These are phyloP conservation scores for Cladophialophora carrionii DNA, from an alignment of 2,329 filamentous ascomycete genomes.

Conservation along the genomic window DNA sequence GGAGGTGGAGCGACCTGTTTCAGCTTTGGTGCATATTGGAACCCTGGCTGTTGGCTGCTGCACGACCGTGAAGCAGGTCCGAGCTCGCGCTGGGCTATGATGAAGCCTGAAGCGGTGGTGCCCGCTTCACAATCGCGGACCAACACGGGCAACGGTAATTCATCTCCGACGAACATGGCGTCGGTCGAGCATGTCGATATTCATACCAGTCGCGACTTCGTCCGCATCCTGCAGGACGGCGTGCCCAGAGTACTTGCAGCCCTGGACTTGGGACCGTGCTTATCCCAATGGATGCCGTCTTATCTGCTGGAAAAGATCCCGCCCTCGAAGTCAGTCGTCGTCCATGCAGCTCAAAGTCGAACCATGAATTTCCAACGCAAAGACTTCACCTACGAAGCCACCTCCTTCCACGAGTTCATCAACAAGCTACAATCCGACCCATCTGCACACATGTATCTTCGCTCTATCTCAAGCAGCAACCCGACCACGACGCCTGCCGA, in stretches of 20 bases:
- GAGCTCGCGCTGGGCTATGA: conserved; percentile 43
- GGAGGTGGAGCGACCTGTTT: conserved; percentile 88
- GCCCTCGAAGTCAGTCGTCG: conserved; percentile 64
- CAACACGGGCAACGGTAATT: background rate
- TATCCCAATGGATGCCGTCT: conserved; percentile 66
- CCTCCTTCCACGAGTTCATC: conserved; percentile 66
- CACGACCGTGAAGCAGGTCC: conserved; percentile 39
- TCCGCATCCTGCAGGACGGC: conserved; percentile 59
- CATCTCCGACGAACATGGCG: background rate
- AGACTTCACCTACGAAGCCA: conserved; percentile 77
- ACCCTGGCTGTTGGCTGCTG: conserved; percentile 61
- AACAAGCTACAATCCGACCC: conserved; percentile 58
- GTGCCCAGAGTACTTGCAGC: conserved; percentile 68
- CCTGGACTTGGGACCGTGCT: conserved; percentile 69
- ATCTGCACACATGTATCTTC: conserved; percentile 72
- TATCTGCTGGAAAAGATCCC: conserved; percentile 69
- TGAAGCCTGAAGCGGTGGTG: conserved; percentile 34
- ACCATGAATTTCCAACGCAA: conserved; percentile 81
- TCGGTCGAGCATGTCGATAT: conserved; percentile 25
- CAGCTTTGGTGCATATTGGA: conserved; percentile 87
- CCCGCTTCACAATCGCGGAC: conserved; percentile 16
- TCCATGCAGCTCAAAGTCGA: conserved; percentile 69
- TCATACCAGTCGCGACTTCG: conserved; percentile 51
- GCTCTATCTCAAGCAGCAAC: conserved; percentile 70
- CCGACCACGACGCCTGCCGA: conserved; percentile 72